Evolutionary conservation across 768 basidiomycete genomes (phyloP), one percentile per base, ranked within the genome.

Genomic region (Macrolepiota albuminosa): DNA sequence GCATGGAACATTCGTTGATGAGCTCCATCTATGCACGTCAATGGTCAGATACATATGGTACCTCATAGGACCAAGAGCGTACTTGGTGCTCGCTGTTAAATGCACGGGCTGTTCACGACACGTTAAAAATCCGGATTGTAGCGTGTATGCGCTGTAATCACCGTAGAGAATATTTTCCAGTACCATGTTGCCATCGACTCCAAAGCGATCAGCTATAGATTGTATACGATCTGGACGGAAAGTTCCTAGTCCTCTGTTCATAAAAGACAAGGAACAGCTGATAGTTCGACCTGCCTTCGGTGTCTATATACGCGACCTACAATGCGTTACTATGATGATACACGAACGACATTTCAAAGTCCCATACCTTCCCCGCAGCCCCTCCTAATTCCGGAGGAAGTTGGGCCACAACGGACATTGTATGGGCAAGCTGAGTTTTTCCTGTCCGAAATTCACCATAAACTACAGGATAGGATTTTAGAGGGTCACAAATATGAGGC

Each of bases 391-490:
- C 94, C 2, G 84, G 78, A 33, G 95, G 95, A 48, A 98, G 82
- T 69, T 98, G 95, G 4, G 93, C 74, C 5, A 95, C 77, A 7
- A 98, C 92, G 66, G 91, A 93, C 82, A 97, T 89, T 13, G 95
- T 98, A 73, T 97, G 96, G 29, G 93, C 93, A 53, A 96, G 78
- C 70, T 98, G 96, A 6, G 95, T 97, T 75, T 96, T 95, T 34
- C 95, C 95, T 0, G 96, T 98, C 36, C 95, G 84, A 72, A 91
- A 98, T 73, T 98, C 95, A 48, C 96, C 95, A 68, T 94, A 98
- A 2, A 98, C 95, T 93, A 60, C 16, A 13, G 5, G 24, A 29
- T 13, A 42, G 9, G 11, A 47, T 37, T 34, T 36, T n/a, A 48
- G 47, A 40, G 18, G 24, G 6, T 8, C 5, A 26, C 21, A 24